phyloP scores from a whole-genome alignment of 441 rosid genomes.

The Adansonia grandidieri region DNA sequence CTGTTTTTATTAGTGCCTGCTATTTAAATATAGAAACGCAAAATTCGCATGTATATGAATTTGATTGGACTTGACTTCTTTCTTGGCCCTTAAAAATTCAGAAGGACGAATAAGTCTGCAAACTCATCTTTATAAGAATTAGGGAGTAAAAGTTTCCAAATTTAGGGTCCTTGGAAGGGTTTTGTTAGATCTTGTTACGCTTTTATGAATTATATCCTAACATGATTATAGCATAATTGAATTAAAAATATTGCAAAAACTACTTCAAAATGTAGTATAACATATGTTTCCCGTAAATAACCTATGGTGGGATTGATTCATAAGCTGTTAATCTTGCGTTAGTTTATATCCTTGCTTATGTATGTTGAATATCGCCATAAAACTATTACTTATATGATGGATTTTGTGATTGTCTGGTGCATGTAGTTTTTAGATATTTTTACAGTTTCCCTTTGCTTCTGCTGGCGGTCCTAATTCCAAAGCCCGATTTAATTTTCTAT shows the following conservation, averaged over 20 bases:
- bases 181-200: neutral
- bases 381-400: neutral
- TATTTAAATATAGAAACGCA: neutral
- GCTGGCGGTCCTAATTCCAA: neutral
- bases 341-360: neutral
- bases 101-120: neutral
- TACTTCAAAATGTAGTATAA: neutral
- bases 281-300: neutral
- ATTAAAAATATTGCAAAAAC: neutral
- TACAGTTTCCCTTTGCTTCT: neutral
- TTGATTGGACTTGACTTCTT: slow-evolving; percentile 5
- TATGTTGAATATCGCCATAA: neutral
- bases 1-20: neutral
- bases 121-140: neutral
- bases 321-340: neutral
- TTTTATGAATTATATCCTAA: neutral
- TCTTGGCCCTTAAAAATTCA: neutral
- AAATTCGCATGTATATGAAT: neutral
- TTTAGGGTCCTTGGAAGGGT: neutral
- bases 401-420: neutral
- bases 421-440: neutral
- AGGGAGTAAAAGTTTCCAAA: neutral
- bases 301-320: neutral
- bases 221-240: neutral
- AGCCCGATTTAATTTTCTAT: neutral